phyloP scores from a whole-genome alignment of 139 green algal species.

The Dunaliella sp. region DNA sequence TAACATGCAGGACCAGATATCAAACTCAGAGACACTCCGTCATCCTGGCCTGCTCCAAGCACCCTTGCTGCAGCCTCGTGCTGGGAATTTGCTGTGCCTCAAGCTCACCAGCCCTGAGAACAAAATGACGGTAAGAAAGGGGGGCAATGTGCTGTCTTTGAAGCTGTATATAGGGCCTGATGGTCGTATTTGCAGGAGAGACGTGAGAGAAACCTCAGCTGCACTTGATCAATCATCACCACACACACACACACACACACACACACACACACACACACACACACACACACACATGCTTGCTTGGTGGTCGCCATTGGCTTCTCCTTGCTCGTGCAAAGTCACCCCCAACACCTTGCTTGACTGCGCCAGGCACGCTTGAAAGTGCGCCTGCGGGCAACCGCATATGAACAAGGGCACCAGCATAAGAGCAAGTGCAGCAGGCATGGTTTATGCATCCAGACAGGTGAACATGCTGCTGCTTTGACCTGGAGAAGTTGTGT shows the following conservation, averaged over 20 bases:
- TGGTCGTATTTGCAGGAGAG: too few species aligned
- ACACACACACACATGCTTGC: neutral
- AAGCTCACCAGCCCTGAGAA: conserved; percentile 16
- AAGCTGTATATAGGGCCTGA: too few species aligned
- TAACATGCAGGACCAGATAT: too few species aligned
- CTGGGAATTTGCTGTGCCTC: neutral
- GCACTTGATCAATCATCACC: too few species aligned
- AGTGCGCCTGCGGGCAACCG: neutral
- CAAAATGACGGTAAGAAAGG: conserved; percentile 6
- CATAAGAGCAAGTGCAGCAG: neutral
- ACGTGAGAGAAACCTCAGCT: too few species aligned
- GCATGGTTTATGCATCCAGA: neutral
- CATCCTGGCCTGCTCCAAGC: neutral
- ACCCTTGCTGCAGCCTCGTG: neutral
- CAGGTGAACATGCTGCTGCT: neutral
- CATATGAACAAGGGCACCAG: neutral
- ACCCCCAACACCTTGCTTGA: neutral
- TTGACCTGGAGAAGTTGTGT: neutral
- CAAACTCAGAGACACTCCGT: too few species aligned
- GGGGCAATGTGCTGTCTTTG: too few species aligned
- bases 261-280: neutral
- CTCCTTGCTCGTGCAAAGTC: neutral
- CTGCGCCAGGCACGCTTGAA: neutral
- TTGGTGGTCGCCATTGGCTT: neutral
- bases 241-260: neutral